phyloP scores from a whole-genome alignment of 768 basidiomycete species.

The Mycena filopes region DNA sequence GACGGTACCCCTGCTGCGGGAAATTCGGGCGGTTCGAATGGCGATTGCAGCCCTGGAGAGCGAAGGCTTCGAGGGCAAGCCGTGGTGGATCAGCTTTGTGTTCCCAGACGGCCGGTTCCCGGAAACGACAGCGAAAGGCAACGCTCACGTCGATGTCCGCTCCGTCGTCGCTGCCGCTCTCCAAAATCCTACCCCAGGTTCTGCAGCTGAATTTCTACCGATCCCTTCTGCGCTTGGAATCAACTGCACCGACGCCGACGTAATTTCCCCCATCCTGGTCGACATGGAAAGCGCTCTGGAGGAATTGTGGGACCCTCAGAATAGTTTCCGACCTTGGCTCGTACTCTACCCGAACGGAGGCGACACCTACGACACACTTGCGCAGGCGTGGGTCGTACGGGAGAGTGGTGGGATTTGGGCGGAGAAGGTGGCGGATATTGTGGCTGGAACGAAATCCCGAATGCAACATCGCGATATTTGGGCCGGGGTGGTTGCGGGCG shows the following conservation, averaged over 20 bases:
- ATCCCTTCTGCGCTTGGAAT: slow-evolving; percentile 71
- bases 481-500: slow-evolving; percentile 69
- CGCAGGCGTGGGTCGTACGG: slow-evolving; percentile 53
- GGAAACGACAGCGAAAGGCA: slow-evolving; percentile 44
- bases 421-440: slow-evolving; percentile 10
- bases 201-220: slow-evolving; percentile 29
- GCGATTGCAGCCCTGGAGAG: slow-evolving; percentile 60
- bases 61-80: slow-evolving; percentile 50
- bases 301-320: slow-evolving; percentile 21
- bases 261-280: slow-evolving; percentile 52
- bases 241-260: slow-evolving; percentile 71
- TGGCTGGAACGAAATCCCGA: slow-evolving; percentile 1
- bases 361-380: slow-evolving; percentile 60
- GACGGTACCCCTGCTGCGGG: slow-evolving; percentile 75
- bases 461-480: slow-evolving; percentile 41
- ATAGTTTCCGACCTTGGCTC: slow-evolving; percentile 58
- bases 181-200: slow-evolving; percentile 26
- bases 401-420: slow-evolving; percentile 20
- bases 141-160: slow-evolving; percentile 39
- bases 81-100: slow-evolving; percentile 82
- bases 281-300: slow-evolving; percentile 46
- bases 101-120: slow-evolving; percentile 64
- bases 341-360: slow-evolving; percentile 82
- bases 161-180: slow-evolving; percentile 59
- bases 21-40: slow-evolving; percentile 70